phyloP scores from a whole-genome alignment of 2,329 filamentous ascomycete genomes.

The Ophiostoma himal-ulmi region DNA sequence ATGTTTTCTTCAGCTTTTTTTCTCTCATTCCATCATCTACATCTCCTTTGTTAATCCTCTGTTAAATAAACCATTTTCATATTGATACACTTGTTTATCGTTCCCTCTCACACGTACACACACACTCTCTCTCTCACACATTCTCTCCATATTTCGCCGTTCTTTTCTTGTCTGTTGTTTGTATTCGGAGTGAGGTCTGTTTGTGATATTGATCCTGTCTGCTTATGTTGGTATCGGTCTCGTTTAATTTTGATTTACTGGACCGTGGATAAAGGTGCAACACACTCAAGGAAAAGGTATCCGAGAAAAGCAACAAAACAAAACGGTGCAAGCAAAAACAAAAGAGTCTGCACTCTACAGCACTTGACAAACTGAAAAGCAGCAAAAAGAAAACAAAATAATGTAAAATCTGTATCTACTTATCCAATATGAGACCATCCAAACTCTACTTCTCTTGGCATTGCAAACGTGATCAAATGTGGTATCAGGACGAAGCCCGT shows the following conservation, averaged over 20 bases:
- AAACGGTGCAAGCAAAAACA: background rate
- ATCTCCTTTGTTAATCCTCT: conserved; percentile 12
- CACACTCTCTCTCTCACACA: background rate
- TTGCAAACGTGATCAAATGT: background rate
- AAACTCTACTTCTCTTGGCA: background rate
- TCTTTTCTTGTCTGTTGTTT: background rate
- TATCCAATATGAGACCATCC: background rate
- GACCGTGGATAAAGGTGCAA: background rate
- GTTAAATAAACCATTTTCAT: conserved; percentile 12
- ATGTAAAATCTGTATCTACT: conserved; percentile 1
- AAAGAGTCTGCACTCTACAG: background rate
- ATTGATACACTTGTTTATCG: conserved; percentile 4
- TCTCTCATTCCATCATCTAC: conserved; percentile 5
- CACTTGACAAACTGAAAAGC: background rate
- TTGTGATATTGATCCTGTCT: background rate
- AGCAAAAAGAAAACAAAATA: background rate
- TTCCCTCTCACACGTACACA: background rate
- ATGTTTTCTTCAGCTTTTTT: conserved; percentile 12
- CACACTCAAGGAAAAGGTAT: background rate
- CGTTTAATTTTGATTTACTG: background rate
- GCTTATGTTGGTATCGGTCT: background rate
- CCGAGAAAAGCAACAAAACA: background rate
- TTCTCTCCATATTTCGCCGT: background rate
- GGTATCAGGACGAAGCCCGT: background rate
- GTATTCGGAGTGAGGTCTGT: background rate